Conservation (phyloP, 768 basidiomycete genomes). For the Jaapia argillacea region DNA sequence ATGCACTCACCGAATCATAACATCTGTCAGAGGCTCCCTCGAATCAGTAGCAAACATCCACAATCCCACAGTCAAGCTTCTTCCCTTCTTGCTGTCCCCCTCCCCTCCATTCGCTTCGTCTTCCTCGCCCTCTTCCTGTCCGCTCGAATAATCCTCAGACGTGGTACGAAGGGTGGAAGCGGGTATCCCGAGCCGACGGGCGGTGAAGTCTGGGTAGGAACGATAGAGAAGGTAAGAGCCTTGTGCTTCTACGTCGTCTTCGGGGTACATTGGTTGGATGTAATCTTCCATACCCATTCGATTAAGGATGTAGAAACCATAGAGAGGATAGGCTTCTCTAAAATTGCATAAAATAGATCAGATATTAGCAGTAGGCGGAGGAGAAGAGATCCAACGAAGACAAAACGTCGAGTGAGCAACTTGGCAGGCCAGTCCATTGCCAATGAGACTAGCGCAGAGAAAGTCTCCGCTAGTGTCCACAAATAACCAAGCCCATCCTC, state of each 20-base stretch:
- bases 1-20: constrained; percentile 48
- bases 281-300: constrained; percentile 75
- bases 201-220: constrained; percentile 61
- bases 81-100: neutral
- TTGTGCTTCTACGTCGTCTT: constrained; percentile 58
- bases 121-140: neutral
- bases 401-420: too few relatives aligned
- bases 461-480: too few relatives aligned
- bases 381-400: neutral
- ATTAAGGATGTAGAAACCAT: constrained; percentile 80
- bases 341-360: constrained; percentile 8
- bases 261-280: constrained; percentile 63
- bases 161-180: constrained; percentile 15
- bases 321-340: constrained; percentile 71
- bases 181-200: constrained; percentile 22
- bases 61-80: constrained; percentile 44
- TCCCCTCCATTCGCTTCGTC: neutral
- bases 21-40: constrained; percentile 62
- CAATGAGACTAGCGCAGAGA: too few relatives aligned
- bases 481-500: too few relatives aligned
- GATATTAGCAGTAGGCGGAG: constrained; percentile 1
- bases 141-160: neutral
- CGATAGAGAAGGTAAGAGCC: constrained; percentile 66
- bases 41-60: constrained; percentile 69
- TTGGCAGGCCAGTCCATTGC: too few relatives aligned